Evolutionary conservation across 805 yeast species (phyloP).

Genomic region (Starmerella ratchasimensis): DNA sequence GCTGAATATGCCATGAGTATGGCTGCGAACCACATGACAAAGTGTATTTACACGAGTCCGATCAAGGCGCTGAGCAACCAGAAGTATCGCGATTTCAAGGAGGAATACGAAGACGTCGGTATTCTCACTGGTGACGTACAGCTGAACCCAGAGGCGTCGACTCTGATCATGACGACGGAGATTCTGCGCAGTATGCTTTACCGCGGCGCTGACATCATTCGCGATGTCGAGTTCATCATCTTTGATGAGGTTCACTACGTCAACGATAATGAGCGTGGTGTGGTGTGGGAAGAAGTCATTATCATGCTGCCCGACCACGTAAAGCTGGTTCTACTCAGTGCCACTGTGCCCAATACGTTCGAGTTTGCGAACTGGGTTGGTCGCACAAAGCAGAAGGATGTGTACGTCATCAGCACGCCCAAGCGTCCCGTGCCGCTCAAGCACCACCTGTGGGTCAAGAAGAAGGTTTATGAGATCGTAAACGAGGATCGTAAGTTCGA

Average conservation of each 20-base stretch:
- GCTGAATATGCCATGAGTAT: conserved; percentile 97
- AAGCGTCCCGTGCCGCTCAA: conserved; percentile 95
- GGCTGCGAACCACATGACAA: conserved; percentile 93
- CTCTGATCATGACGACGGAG: conserved; percentile 96
- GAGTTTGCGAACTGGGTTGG: conserved; percentile 99
- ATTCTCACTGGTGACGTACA: conserved; percentile 96
- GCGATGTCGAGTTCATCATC: conserved; percentile 95
- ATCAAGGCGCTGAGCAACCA: conserved; percentile 83
- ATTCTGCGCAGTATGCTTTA: conserved; percentile 89
- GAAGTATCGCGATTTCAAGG: conserved; percentile 75
- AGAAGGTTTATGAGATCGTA: conserved; percentile 56
- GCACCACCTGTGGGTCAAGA: conserved; percentile 72
- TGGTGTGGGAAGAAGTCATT: conserved; percentile 98
- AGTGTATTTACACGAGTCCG: conserved; percentile 92
- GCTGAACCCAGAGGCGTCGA: conserved; percentile 89
- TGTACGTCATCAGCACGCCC: conserved; percentile 90
- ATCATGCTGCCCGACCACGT: conserved; percentile 96
- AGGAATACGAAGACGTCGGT: conserved; percentile 77
- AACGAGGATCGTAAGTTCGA: conserved; percentile 59
- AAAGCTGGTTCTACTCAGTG: conserved; percentile 77
- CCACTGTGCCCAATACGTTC: conserved; percentile 96
- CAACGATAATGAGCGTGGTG: conserved; percentile 93
- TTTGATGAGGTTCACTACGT: conserved; percentile 98
- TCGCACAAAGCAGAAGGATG: conserved; percentile 87
- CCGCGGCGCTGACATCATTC: conserved; percentile 86